Evolutionary conservation across 192 early-diverging fungal species (phyloP), one percentile per base, ranked within the genome.

Genomic region (Coemansia guatemalensis): DNA sequence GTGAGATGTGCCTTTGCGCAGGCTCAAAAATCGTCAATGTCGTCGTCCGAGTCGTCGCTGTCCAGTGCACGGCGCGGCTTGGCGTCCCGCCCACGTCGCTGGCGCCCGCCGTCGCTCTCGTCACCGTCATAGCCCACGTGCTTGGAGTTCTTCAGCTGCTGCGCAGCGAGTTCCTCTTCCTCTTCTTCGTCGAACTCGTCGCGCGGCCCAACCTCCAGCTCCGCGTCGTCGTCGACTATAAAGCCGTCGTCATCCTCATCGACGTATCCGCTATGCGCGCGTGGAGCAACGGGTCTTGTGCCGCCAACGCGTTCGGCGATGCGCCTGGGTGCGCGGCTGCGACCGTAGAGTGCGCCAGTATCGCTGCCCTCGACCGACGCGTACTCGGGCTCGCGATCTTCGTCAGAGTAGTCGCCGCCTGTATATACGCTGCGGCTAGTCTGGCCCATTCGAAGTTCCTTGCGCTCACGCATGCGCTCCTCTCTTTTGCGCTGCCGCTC

Each of bases 101-200:
- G 48, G 41, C 62, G 66, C 26, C 27, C 50, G 4, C 33, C 56
- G 24, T 62, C 53, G 41, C 49, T 60, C 6, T 67, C 76, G 20
- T 69, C 65, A 32, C 62, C 71, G 17, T 27, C 35, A 55, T 68
- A 61, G 49, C 32, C 55, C 1, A 62, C 23, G 44, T 55, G 60
- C 65, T 75, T 74, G 58, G 78, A 68, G 47, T 49, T 51, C 49
- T 62, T 63, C 23, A 81, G 73, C 0, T 69, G 68, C 53, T 58
- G 72, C 0, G 68, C 64, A 12, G 62, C 62, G 22, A 51, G 54
- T 63, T 74, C 72, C 50, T 75, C 73, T 53, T 78, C 76, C 35
- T 78, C 78, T 59, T 77, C 74, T 52, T 80, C 78, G 3, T 73
- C 78, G 27, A 74, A 74, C 32, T 74, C 72, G 54, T 80, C 78